Conservation (phyloP, 805 yeast genomes). For the Cyberlindnera misumaiensis region DNA sequence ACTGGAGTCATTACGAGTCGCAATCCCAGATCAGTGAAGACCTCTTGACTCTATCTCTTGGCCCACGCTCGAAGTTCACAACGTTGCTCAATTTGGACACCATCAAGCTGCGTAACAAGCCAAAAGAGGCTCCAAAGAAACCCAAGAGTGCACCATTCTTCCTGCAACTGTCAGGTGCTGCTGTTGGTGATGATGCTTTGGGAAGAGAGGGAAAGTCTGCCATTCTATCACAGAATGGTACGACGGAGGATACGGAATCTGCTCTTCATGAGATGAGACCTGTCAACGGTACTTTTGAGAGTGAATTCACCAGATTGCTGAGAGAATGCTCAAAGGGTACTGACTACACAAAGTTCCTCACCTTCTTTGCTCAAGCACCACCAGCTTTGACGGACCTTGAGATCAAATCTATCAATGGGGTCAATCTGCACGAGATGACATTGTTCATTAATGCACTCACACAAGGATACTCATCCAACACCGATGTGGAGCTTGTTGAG, state of each 20-base stretch:
- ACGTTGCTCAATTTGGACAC: slow-evolving; percentile 77
- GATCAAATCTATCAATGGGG: slow-evolving; percentile 65
- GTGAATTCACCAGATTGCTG: slow-evolving; percentile 60
- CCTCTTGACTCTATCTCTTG: slow-evolving; percentile 66
- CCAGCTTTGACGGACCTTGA: slow-evolving; percentile 83
- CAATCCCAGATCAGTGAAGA: slow-evolving; percentile 55
- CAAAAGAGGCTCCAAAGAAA: slow-evolving; percentile 80
- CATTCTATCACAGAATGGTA: slow-evolving; percentile 7
- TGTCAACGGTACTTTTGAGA: slow-evolving; percentile 50
- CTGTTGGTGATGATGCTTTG: slow-evolving; percentile 64
- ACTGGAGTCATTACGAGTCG: slow-evolving; percentile 38
- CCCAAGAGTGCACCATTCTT: slow-evolving; percentile 82
- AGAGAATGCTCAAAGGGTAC: slow-evolving; percentile 38
- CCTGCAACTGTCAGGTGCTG: slow-evolving; percentile 55
- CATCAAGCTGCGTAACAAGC: slow-evolving; percentile 82
- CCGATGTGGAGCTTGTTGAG: slow-evolving; percentile 70
- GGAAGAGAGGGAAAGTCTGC: slow-evolving; percentile 30
- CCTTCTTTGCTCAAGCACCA: slow-evolving; percentile 49
- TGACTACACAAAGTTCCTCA: slow-evolving; percentile 46
- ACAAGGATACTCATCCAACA: slow-evolving; percentile 47
- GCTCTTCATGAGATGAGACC: slow-evolving; percentile 21
- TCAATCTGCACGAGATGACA: slow-evolving; percentile 55
- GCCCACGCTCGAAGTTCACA: slow-evolving; percentile 72
- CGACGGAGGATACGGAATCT: slow-evolving; percentile 5
- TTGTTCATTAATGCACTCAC: slow-evolving; percentile 63